These are phyloP conservation scores for Heterobasidion parviporum DNA, from an alignment of 1,284 basidiomycete genomes.

Conservation along the genomic window DNA sequence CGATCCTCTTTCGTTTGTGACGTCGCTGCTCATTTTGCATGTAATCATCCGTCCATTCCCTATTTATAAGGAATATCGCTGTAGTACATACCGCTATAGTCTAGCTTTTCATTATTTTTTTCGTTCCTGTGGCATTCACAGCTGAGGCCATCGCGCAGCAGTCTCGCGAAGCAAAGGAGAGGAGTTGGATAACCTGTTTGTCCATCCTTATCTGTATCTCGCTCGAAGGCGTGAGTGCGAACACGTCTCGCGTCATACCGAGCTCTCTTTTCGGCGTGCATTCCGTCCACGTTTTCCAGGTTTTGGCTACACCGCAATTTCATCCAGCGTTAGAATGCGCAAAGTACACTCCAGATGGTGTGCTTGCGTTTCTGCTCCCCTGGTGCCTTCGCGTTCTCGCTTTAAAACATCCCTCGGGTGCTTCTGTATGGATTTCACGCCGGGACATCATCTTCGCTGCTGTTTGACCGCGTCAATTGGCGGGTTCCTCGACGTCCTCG, in stretches of 20 bases:
- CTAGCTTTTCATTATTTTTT: too few species aligned
- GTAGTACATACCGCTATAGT: too few species aligned
- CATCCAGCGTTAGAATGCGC: neutral
- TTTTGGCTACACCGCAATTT: neutral
- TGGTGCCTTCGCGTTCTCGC: constrained; percentile 1
- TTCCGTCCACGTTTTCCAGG: neutral
- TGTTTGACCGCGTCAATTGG: neutral
- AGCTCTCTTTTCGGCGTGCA: neutral
- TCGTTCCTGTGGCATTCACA: too few species aligned
- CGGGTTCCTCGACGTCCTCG: neutral
- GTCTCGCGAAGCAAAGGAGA: too few species aligned
- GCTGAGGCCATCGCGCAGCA: too few species aligned
- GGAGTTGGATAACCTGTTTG: too few species aligned
- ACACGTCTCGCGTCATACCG: constrained; percentile 4
- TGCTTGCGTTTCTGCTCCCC: constrained; percentile 1
- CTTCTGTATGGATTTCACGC: neutral
- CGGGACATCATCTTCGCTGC: neutral
- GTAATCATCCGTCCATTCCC: too few species aligned
- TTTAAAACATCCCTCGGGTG: neutral
- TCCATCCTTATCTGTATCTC: too few species aligned
- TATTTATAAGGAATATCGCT: too few species aligned
- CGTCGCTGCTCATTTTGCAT: too few species aligned
- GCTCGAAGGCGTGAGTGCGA: neutral
- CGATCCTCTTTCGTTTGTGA: too few species aligned
- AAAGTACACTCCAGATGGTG: constrained; percentile 1